A percentile compares a stretch with the other conserved stretches of the same genome.
Conservation (phyloP, 805 yeast genomes). For the Yarrowia bubula region DNA sequence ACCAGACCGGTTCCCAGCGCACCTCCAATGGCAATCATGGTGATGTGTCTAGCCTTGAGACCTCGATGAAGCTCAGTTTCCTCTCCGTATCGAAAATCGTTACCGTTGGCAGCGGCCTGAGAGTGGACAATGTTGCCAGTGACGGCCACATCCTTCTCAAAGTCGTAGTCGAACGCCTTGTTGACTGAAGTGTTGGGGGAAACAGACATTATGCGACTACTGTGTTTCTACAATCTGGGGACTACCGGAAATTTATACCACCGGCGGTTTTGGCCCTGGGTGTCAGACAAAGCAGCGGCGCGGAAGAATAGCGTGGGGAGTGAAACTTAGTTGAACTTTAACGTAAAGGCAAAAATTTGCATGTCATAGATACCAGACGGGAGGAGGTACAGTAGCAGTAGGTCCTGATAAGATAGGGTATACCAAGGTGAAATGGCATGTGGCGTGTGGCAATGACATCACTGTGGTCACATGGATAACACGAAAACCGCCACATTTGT, state of each 20-base stretch:
- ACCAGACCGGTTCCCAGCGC: slow-evolving; percentile 79
- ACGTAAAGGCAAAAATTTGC: slow-evolving; percentile 22
- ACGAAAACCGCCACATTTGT: not conserved
- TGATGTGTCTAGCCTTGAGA: slow-evolving; percentile 57
- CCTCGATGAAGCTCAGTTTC: slow-evolving; percentile 36
- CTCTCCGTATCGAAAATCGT: slow-evolving; percentile 23
- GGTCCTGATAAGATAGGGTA: not conserved
- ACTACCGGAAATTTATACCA: slow-evolving; percentile 5
- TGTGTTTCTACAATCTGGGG: not conserved
- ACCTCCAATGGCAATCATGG: slow-evolving; percentile 80
- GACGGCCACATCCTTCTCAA: slow-evolving; percentile 21
- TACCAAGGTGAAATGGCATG: too few species aligned
- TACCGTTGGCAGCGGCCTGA: slow-evolving; percentile 21
- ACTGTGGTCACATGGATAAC: not conserved
- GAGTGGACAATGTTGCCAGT: slow-evolving; percentile 22
- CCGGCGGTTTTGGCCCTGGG: not conserved
- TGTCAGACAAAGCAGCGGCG: slow-evolving; percentile 12
- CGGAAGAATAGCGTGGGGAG: slow-evolving; percentile 27
- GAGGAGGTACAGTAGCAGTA: too few species aligned
- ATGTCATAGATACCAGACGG: slow-evolving; percentile 22
- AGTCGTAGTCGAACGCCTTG: slow-evolving; percentile 26
- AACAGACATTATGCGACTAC: slow-evolving; percentile 20
- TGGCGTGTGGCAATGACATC: not conserved
- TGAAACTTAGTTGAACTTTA: slow-evolving; percentile 21
- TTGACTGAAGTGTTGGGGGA: slow-evolving; percentile 21